Conservation (phyloP, 2,329 filamentous ascomycete species). For the Metarhizium sp. region DNA sequence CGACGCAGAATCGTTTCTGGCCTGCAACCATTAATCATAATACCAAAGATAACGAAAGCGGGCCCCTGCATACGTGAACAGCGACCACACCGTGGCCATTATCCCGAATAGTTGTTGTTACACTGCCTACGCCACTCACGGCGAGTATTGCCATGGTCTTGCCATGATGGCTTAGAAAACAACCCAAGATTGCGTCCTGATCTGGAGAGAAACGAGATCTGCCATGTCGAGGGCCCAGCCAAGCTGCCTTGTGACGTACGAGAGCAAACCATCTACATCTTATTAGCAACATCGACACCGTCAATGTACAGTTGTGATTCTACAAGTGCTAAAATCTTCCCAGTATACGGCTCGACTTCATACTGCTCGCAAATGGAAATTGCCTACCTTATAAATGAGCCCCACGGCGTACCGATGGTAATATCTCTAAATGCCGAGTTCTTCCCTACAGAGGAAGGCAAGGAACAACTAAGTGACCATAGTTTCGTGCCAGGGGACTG, state of each 20-base stretch:
- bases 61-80: slow-evolving; percentile 45
- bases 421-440: slow-evolving; percentile 47
- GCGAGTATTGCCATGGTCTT: slow-evolving; percentile 70
- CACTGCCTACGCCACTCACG: slow-evolving; percentile 63
- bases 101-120: slow-evolving; percentile 60
- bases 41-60: not conserved
- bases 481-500: slow-evolving; percentile 61
- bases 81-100: slow-evolving; percentile 56
- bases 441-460: slow-evolving; percentile 47
- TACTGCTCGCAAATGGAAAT: too few relatives aligned
- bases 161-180: slow-evolving; percentile 65
- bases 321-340: not conserved
- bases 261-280: slow-evolving; percentile 67
- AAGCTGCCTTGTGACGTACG: slow-evolving; percentile 70
- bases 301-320: not conserved
- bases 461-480: slow-evolving; percentile 54
- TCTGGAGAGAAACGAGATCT: slow-evolving; percentile 56
- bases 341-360: too few relatives aligned
- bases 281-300: not conserved
- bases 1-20: slow-evolving; percentile 56
- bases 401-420: slow-evolving; percentile 54
- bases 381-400: slow-evolving; percentile 38
- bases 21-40: slow-evolving; percentile 24
- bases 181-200: slow-evolving; percentile 68
- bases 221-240: slow-evolving; percentile 85